Evolutionary conservation across 306 rosid genomes (phyloP), one percentile per base, ranked within the genome.

Genomic region (Gastrolobium bilobum): DNA sequence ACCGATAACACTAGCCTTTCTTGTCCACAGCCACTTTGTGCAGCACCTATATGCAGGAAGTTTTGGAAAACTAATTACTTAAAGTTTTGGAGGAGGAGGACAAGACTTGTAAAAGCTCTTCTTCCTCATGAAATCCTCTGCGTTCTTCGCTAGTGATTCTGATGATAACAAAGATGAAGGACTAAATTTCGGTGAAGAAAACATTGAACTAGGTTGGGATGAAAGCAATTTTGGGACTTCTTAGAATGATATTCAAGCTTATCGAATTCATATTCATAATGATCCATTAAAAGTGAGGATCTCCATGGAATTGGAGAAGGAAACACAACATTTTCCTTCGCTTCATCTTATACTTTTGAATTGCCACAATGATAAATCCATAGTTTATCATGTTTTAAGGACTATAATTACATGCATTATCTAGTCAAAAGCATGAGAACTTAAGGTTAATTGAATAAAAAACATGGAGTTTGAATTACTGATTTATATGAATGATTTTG

Each of bases 291-390:
- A 4, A 59, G 15, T 10, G 65, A 59, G 9, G 93, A 88, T 64
- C 90, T 34, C 93, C 91, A 87, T 4, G 90, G 90, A 38, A 90
- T 72, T 14, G 89, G 92, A 31, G 95, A 88, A 79, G 83, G 89
- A 78, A 87, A 89, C 48, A 87, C 91, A 60, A 79, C 56, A 51
- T 73, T 79, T 65, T 83, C 85, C 52, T 76, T 79, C 82, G 73
- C 48, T 15, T 82, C 78, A 31, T 70, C 81, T 75, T 81, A 89
- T 63, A 77, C 4, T 64, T 82, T 82, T 4, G 60, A 42, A 47
- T 60, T 34, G 13, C 35, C 86, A 9, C n/a, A n/a, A n/a, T 20
- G 26, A 20, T 20, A 20, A 20, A 20, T 1, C 26, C 1, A 0
- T 20, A 1, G 26, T 20, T 20, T 20, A 20, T 20, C 26, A 20